phyloP scores from a whole-genome alignment of 2,329 filamentous ascomycete species.

The Ophiostoma novo-ulmi region DNA sequence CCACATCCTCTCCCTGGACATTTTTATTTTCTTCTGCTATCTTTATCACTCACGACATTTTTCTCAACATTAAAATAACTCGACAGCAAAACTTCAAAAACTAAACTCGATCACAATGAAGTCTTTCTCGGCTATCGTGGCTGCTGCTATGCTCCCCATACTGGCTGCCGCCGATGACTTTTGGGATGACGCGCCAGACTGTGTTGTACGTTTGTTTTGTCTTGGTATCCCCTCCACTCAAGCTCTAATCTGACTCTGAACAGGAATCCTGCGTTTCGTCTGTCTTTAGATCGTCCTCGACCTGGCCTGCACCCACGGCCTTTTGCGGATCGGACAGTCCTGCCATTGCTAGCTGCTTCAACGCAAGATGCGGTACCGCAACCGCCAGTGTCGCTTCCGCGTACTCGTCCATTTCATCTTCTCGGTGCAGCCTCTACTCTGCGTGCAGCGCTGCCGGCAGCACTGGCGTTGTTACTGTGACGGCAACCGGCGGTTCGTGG shows the following conservation, averaged over 20 bases:
- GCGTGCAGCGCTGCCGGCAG: conserved; percentile 39
- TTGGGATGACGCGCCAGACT: conserved; percentile 39
- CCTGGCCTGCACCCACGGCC: conserved; percentile 33
- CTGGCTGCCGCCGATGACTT: conserved; percentile 29
- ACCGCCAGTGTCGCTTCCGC: conserved; percentile 24
- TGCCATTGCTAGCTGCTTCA: conserved; percentile 31
- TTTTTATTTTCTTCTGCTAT: neutral
- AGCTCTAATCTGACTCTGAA: neutral
- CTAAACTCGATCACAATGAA: neutral
- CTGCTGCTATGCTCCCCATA: conserved; percentile 31
- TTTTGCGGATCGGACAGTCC: conserved; percentile 31
- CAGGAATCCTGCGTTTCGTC: conserved; percentile 43
- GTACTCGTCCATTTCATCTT: conserved; percentile 38
- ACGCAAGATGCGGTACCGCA: conserved; percentile 30
- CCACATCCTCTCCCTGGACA: neutral
- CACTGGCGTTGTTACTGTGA: conserved; percentile 40
- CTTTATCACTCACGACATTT: neutral
- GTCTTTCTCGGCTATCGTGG: conserved; percentile 25
- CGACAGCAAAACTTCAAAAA: neutral
- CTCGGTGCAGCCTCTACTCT: conserved; percentile 39
- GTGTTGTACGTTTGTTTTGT: conserved; percentile 37
- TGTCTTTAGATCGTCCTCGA: conserved; percentile 32
- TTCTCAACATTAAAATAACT: neutral
- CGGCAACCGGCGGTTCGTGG: conserved; percentile 30
- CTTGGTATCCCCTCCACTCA: neutral